Evolutionary conservation across 1,284 basidiomycete genomes (phyloP).

Genomic region (Fereydounia khargensis): DNA sequence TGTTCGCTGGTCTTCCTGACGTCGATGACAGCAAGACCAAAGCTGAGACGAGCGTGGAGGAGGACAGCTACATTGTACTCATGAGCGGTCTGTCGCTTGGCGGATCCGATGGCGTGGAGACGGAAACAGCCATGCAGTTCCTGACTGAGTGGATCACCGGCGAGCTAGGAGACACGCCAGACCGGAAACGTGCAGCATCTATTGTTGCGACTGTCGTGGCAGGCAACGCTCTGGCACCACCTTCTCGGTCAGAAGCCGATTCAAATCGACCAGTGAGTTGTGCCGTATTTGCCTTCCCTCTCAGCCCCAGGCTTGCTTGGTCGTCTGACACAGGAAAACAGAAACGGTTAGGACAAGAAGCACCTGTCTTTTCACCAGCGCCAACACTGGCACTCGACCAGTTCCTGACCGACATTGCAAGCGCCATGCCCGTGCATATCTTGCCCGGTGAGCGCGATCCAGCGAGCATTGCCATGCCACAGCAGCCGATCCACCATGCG

Average conservation of each 20-base stretch:
- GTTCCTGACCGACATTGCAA: conserved; percentile 70
- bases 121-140: conserved; percentile 36
- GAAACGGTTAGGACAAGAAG: conserved; percentile 25
- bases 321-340: too few relatives aligned
- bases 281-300: too few relatives aligned
- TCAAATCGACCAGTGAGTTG: too few relatives aligned
- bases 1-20: conserved; percentile 67
- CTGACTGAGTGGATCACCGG: conserved; percentile 76
- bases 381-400: conserved; percentile 65
- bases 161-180: conserved; percentile 69
- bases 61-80: conserved; percentile 42
- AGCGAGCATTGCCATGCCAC: conserved; percentile 81
- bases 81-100: conserved; percentile 60
- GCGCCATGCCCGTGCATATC: conserved; percentile 63
- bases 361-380: conserved; percentile 14
- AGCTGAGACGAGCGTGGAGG: neutral
- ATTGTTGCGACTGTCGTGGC: conserved; percentile 42
- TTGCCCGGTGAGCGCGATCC: conserved; percentile 84
- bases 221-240: conserved; percentile 37
- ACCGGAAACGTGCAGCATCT: conserved; percentile 12
- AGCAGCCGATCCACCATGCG: conserved; percentile 85
- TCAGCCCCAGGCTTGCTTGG: too few relatives aligned
- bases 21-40: neutral
- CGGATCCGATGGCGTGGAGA: conserved; percentile 53
- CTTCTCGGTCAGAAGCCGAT: conserved; percentile 21